Conservation (phyloP, 2,329 filamentous ascomycete species). For the Fusarium sterilihyphosum region DNA sequence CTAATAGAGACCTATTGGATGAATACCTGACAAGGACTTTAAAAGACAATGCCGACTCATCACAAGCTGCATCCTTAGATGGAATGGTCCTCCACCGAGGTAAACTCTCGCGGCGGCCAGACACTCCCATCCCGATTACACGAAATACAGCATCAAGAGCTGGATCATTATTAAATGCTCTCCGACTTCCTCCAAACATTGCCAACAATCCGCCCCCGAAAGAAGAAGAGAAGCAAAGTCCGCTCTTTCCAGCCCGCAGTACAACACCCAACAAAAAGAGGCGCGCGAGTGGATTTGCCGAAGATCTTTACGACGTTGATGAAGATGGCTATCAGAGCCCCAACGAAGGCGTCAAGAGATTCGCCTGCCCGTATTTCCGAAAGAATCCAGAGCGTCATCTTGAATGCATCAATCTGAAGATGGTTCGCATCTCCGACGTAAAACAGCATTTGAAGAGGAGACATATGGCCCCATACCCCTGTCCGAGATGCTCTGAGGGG, state of each 20-base stretch:
- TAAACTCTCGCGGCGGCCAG: background rate
- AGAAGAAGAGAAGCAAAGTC: background rate
- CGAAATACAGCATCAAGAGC: fast-evolving
- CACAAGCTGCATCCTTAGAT: fast-evolving
- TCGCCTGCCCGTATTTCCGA: background rate
- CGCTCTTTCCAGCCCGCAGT: background rate
- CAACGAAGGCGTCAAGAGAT: fast-evolving
- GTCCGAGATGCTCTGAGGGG: background rate
- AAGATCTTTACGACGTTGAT: fast-evolving
- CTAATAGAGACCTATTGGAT: background rate
- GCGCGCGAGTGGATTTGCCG: fast-evolving
- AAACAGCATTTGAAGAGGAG: background rate
- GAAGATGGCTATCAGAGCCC: background rate
- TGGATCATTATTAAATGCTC: background rate
- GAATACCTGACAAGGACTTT: no score
- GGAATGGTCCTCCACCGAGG: background rate
- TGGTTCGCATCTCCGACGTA: background rate
- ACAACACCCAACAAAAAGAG: background rate
- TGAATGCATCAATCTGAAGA: background rate
- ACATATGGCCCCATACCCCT: background rate
- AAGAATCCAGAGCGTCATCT: background rate
- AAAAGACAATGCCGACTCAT: background rate
- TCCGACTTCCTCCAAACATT: no score
- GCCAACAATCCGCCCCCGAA: fast-evolving
- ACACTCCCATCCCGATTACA: background rate